Base-by-base conservation (phyloP, 1,139 yeast genomes). In the Pichia terricola region DNA sequence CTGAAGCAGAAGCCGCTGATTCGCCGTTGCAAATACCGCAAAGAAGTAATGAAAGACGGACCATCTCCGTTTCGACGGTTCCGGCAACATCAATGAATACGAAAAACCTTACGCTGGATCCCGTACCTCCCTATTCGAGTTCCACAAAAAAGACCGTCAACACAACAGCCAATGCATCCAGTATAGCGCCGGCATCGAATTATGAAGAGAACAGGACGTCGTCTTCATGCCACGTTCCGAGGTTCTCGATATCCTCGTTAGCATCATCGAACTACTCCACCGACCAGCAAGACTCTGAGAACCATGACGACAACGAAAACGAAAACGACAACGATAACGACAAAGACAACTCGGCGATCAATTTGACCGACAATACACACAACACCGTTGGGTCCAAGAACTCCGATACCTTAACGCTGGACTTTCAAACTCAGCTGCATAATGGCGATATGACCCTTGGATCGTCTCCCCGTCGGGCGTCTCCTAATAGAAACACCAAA, bases 391-490 rank as follows among this genome's bases (percentile, higher is more conserved):
- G 9, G 7, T 30, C 32, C 7, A 30, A 10, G 10, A 30, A 30
- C 10, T 10, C 32, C 9, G 30, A 34, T 27, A 33, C 37, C 11
- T 6, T 40, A 8, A 42, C 41, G 6, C 25, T 40, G 22, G 57
- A 54, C 11, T 41, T 51, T 5, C 43, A 42, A 34, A 34, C 7
- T 11, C 7, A 16, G 10, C 32, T 45, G 22, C 16, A 43, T 11
- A 27, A 39, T 3, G 46, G 45, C 1, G 28, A 38, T 9, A 8
- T 47, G 44, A 51, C 60, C 4, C 40, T 57, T 33, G 62, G 62
- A 2, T 58, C 62, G 9, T 56, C 62, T 8, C 63, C 63, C 11
- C 44, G 60, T 34, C 55, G 46, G 35, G 40, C 42, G 4, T 56
- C 61, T 4, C 59, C 62, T 5, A 50, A 44, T 33, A 45, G 52